Conservation (phyloP, 345 rosid genomes). For the Ailanthus altissimus region DNA sequence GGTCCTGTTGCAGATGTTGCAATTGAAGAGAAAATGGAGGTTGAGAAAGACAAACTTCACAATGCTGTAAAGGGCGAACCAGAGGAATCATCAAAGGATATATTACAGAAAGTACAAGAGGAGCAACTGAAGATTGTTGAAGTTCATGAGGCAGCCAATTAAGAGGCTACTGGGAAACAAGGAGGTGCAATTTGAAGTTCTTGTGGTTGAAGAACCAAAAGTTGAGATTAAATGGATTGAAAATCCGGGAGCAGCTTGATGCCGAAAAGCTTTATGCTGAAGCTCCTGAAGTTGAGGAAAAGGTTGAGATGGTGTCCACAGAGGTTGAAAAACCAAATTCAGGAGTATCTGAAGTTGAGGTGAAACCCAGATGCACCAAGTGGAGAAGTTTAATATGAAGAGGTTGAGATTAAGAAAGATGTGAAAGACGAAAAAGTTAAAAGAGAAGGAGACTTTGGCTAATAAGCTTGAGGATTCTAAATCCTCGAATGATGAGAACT, state of each 20-base stretch:
- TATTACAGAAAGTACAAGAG: neutral
- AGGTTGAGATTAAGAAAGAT: constrained; percentile 11
- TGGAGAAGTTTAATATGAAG: neutral
- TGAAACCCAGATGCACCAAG: neutral
- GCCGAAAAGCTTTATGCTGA: too few relatives aligned
- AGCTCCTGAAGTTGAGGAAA: neutral
- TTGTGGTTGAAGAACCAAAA: neutral
- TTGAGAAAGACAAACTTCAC: neutral
- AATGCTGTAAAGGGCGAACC: too few relatives aligned
- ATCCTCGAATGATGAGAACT: constrained; percentile 6
- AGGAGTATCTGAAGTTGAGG: neutral
- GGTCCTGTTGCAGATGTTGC: neutral
- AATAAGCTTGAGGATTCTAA: constrained; percentile 2
- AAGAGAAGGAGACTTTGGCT: neutral
- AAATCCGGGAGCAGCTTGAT: neutral
- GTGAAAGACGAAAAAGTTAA: neutral
- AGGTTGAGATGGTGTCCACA: neutral
- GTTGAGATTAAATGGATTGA: neutral
- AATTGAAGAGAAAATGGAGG: neutral
- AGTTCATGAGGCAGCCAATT: neutral
- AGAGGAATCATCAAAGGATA: constrained; percentile 12
- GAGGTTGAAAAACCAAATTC: constrained; percentile 9
- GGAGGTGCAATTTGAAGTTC: constrained; percentile 9
- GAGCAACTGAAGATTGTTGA: constrained; percentile 10
- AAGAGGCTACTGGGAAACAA: constrained; percentile 5